phyloP scores from a whole-genome alignment of 768 basidiomycete genomes.

The Ephemerocybe angulata region DNA sequence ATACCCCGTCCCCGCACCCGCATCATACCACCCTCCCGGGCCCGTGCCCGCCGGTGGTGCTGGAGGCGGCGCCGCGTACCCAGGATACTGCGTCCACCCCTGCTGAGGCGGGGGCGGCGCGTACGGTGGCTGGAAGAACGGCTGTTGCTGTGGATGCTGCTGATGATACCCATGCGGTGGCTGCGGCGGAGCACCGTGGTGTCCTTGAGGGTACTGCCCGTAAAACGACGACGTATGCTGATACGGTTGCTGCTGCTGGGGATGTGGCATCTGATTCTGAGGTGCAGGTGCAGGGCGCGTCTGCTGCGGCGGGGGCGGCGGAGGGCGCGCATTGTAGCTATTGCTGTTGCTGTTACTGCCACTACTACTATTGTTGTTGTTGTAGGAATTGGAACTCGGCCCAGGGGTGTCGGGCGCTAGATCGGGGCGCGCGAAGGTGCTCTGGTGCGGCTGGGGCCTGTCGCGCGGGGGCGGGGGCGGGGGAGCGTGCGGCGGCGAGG shows the following conservation, averaged over 20 bases:
- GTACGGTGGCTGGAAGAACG: background rate
- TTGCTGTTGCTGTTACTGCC: no score
- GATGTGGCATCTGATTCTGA: background rate
- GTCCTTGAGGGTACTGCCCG: slow-evolving; percentile 12
- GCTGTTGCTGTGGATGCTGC: background rate
- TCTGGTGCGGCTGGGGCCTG: slow-evolving; percentile 29
- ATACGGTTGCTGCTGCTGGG: background rate
- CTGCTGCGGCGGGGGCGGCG: slow-evolving; percentile 13
- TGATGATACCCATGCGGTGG: background rate
- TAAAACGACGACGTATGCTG: slow-evolving; percentile 11
- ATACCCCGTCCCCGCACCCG: background rate
- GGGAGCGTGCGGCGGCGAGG: slow-evolving; percentile 25
- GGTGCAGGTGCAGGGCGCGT: slow-evolving; percentile 13
- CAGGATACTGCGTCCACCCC: background rate
- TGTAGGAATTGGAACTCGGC: no score
- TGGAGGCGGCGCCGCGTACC: background rate
- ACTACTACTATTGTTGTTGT: no score
- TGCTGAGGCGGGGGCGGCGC: no score
- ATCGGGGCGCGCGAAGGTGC: slow-evolving; percentile 60
- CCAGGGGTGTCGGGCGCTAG: slow-evolving; percentile 44
- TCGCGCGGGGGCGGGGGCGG: slow-evolving; percentile 32
- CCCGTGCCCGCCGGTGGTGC: background rate
- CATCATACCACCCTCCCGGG: background rate
- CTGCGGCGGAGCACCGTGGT: slow-evolving; percentile 15
- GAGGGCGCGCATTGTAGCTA: slow-evolving; percentile 18